Conservation (phyloP, 1,139 yeast species). For the Saccharomyces uvarum region DNA sequence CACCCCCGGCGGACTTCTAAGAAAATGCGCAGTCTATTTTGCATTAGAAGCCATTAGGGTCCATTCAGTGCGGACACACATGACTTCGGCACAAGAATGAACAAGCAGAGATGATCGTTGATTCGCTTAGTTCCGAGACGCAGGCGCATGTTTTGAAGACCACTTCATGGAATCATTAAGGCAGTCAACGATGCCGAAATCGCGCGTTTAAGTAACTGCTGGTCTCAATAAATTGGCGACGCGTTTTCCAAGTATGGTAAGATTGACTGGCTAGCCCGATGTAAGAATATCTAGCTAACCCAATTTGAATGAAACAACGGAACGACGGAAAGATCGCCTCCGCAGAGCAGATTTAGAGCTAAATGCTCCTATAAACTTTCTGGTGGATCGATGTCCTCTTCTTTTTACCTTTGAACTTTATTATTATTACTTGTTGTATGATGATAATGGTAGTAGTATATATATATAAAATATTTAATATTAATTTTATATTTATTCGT, state of each 20-base stretch:
- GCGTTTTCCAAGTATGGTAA: background rate
- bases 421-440: background rate
- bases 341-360: too few species aligned
- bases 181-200: background rate
- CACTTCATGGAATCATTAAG: too few species aligned
- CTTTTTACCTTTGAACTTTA: background rate
- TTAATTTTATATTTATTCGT: constrained; percentile 47
- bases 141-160: too few species aligned
- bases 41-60: background rate
- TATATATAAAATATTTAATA: constrained; percentile 3
- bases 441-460: background rate
- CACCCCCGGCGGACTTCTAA: background rate
- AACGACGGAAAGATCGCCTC: background rate
- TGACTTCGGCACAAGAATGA: background rate
- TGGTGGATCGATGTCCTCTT: background rate
- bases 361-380: background rate
- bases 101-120: background rate
- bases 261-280: background rate
- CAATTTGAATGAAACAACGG: background rate
- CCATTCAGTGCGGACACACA: background rate
- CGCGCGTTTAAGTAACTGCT: background rate
- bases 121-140: too few species aligned
- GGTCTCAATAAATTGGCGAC: background rate
- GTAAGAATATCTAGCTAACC: background rate
- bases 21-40: background rate